These are phyloP conservation scores for Pythium guiyangense DNA, from an alignment of 352 stramenopile genomes.

Conservation along the genomic window DNA sequence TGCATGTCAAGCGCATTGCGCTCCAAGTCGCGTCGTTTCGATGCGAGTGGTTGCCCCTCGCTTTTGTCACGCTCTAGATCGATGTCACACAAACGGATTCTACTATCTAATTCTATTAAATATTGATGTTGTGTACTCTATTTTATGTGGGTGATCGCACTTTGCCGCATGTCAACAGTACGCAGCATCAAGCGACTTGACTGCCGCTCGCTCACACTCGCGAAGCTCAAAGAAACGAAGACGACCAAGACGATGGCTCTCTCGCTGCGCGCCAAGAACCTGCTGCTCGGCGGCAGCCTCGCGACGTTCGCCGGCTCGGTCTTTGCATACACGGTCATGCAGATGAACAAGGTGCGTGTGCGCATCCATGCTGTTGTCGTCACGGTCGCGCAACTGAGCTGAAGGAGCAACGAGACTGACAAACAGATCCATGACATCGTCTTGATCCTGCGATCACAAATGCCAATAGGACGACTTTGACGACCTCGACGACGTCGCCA, in stretches of 20 bases:
- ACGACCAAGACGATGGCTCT: constrained; percentile 36
- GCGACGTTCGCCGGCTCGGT: constrained; percentile 57
- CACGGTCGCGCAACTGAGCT: not conserved
- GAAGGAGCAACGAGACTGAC: too few relatives aligned
- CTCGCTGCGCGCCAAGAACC: constrained; percentile 71
- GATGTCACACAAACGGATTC: not conserved
- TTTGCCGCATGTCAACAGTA: constrained; percentile 7
- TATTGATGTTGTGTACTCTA: too few relatives aligned
- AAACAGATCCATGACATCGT: too few relatives aligned
- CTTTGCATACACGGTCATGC: constrained; percentile 73
- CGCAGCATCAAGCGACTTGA: not conserved
- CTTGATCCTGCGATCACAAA: not conserved
- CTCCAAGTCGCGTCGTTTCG: too few relatives aligned
- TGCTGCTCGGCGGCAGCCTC: constrained; percentile 62
- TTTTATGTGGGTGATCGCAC: not conserved
- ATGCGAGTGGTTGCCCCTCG: too few relatives aligned
- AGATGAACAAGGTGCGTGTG: constrained; percentile 69
- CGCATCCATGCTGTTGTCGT: not conserved
- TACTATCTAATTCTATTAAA: not conserved
- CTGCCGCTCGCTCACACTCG: not conserved
- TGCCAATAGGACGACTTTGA: constrained; percentile 72
- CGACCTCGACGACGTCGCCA: constrained; percentile 65
- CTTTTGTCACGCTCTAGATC: not conserved
- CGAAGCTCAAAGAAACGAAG: constrained; percentile 13
- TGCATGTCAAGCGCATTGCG: too few relatives aligned